Evolutionary conservation across 2,329 filamentous ascomycete genomes (phyloP).

Genomic region (Curvularia verruculosa): DNA sequence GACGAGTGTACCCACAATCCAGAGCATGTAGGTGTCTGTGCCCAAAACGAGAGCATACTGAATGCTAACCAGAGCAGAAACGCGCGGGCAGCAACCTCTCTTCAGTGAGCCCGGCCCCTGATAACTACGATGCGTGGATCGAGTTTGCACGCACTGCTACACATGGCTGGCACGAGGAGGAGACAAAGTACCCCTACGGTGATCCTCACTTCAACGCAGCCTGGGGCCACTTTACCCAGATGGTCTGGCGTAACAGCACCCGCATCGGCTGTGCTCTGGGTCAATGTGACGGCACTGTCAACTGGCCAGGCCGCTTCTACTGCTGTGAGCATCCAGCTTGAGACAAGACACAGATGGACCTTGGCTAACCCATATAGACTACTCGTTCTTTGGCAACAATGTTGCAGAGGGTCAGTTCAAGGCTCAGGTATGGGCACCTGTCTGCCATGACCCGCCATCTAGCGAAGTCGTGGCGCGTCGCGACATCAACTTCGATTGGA

Average conservation of each 20-base stretch:
- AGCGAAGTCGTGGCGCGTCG: conserved; percentile 24
- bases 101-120: conserved; percentile 30
- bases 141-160: conserved; percentile 36
- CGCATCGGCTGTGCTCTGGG: conserved; percentile 46
- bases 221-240: conserved; percentile 49
- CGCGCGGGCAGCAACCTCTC: conserved; percentile 45
- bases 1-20: conserved; percentile 32
- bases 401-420: conserved; percentile 37
- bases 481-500: conserved; percentile 28
- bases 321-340: conserved; percentile 38
- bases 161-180: conserved; percentile 48
- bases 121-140: conserved; percentile 35
- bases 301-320: conserved; percentile 42
- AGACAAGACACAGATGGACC: too few species aligned
- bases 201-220: conserved; percentile 36
- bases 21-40: conserved; percentile 35
- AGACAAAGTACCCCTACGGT: conserved; percentile 44
- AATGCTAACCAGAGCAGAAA: conserved; percentile 27
- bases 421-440: conserved; percentile 41
- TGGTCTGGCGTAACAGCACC: conserved; percentile 48
- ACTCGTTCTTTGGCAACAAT: conserved; percentile 43
- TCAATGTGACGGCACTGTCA: conserved; percentile 30
- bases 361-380: conserved; percentile 34
- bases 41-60: background rate
- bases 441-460: conserved; percentile 34